These are phyloP conservation scores for Nemania diffusa DNA, from an alignment of 2,329 filamentous ascomycete genomes.

Conservation along the genomic window DNA sequence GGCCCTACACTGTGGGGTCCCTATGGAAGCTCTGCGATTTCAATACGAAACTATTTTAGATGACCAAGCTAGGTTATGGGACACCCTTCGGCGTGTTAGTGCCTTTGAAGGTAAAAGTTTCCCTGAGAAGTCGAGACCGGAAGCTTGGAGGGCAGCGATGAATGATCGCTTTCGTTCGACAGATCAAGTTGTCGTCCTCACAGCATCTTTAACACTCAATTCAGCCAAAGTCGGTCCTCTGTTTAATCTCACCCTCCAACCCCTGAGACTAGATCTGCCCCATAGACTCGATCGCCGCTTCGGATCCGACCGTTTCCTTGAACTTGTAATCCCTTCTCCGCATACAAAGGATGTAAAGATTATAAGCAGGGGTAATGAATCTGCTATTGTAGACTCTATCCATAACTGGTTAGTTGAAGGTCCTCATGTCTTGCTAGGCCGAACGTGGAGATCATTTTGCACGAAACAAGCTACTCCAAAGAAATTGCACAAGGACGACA, in stretches of 20 bases:
- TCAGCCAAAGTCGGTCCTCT: conserved; percentile 51
- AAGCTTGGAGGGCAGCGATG: conserved; percentile 60
- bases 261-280: conserved; percentile 59
- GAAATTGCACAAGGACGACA: conserved; percentile 52
- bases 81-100: conserved; percentile 52
- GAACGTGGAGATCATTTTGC: conserved; percentile 61
- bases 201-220: conserved; percentile 55
- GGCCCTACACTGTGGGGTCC: conserved; percentile 57
- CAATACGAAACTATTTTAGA: conserved; percentile 55
- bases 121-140: conserved; percentile 57
- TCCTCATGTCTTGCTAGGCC: conserved; percentile 57
- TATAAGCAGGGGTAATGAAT: conserved; percentile 44
- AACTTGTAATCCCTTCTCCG: conserved; percentile 60
- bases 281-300: conserved; percentile 66
- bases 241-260: conserved; percentile 60
- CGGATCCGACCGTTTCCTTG: conserved; percentile 68
- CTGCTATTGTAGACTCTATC: conserved; percentile 38
- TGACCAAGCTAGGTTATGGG: conserved; percentile 58
- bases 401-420: conserved; percentile 53
- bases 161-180: conserved; percentile 49
- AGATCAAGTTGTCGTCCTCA: conserved; percentile 56
- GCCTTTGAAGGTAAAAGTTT: conserved; percentile 58
- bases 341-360: conserved; percentile 49
- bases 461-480: conserved; percentile 53
- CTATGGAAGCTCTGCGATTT: conserved; percentile 51